Base-by-base conservation (phyloP, 2,329 filamentous ascomycete species). In the Botrytis paeoniae region DNA sequence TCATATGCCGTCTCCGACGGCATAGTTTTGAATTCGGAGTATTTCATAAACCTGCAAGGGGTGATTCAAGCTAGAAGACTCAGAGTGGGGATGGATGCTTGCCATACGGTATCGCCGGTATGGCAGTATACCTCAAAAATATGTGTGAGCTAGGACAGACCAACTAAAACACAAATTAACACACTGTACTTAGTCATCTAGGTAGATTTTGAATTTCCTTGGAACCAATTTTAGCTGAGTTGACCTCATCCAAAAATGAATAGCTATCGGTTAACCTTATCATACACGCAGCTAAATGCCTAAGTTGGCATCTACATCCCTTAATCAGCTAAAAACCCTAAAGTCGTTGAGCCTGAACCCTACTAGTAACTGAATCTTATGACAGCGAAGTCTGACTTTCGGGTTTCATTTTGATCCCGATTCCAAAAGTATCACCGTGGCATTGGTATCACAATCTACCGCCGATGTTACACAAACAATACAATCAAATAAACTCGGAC, bases 201-300 rank as follows among this genome's bases (percentile, higher is more conserved):
- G 61, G n/a, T 25, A 45, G 10, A 64, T 45, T 64, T 66, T 54
- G 35, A 68, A 25, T 37, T 68, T 68, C 39, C 48, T 68, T 68
- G 25, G 45, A 57, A 54, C 48, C 45, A 57, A 68, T 57, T 29
- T 57, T 54, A 29, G 35, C 64, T 68, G 48, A 29, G 35, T 45
- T 57, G 35, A 22, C 62, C 41, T 64, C 37, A 64, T 41, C 62
- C 60, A 37, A 18, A 62, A 62, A 20, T n/a, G 35, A 62, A 41
- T 62, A 41, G 60, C 32, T 54, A 51, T 66, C 64, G 64, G 25
- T n/a, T 29, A 68, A 68, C 35, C 64, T n/a, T 68, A 54, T 54
- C 45, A 37, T 51, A 39, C 51, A 54, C 22, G n/a, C 51, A 39
- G 32, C 45, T 54, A 54, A 68, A 68, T 8, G 35, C 45, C 64